Evolutionary conservation across 1,139 yeast species (phyloP).

Genomic region (Sugiyamaella pinicola): DNA sequence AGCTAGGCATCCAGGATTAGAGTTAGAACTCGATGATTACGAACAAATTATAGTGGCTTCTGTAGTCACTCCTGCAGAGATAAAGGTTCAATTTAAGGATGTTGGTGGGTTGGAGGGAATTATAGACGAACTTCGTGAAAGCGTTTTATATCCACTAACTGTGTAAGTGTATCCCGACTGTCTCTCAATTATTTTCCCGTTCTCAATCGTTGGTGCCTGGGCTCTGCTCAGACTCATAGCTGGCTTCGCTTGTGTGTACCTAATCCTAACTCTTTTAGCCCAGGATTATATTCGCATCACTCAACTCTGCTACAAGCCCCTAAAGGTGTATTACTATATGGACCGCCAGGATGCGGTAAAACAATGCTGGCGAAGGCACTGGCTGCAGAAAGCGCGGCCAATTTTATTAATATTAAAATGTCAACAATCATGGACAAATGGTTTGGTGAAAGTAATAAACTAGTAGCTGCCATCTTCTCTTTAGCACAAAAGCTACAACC

Average conservation of each 20-base stretch:
- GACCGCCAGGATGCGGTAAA: conserved; percentile 98
- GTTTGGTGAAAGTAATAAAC: conserved; percentile 96
- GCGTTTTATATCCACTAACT: conserved; percentile 86
- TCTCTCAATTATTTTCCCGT: too few relatives aligned
- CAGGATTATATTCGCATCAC: conserved; percentile 34
- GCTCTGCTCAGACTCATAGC: too few relatives aligned
- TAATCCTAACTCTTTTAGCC: conserved; percentile 15
- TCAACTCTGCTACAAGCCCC: conserved; percentile 77
- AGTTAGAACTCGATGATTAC: conserved; percentile 66
- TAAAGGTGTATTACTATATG: conserved; percentile 88
- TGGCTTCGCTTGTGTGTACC: neutral
- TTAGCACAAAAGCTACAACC: conserved; percentile 90
- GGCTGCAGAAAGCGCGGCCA: conserved; percentile 91
- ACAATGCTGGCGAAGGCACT: conserved; percentile 97
- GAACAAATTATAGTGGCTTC: conserved; percentile 74
- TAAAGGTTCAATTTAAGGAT: conserved; percentile 71
- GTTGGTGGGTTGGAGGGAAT: conserved; percentile 86
- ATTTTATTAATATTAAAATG: conserved; percentile 88
- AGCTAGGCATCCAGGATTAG: conserved; percentile 59
- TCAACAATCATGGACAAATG: conserved; percentile 96
- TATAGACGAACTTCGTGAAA: conserved; percentile 81
- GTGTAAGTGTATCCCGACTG: conserved; percentile 36
- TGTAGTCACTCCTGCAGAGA: conserved; percentile 84
- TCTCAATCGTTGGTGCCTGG: too few relatives aligned
- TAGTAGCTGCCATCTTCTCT: conserved; percentile 90